Base-by-base conservation (phyloP, 2,329 filamentous ascomycete species). In the Colletotrichum sp. region DNA sequence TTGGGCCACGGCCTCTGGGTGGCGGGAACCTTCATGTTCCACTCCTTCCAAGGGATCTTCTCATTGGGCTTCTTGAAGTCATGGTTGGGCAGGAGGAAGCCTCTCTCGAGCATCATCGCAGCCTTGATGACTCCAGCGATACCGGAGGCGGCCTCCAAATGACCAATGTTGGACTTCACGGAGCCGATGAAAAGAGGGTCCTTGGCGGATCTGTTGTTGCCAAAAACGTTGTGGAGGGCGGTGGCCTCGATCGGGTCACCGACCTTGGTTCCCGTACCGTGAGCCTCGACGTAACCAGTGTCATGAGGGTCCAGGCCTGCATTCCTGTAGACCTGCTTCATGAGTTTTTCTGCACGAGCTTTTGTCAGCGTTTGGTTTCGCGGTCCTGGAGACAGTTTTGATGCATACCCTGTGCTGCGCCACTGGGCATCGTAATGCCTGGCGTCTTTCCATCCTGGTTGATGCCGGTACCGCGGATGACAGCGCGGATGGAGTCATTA, bases 401-500 rank as follows among this genome's bases (percentile, higher is more conserved):
- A n/a, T n/a, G 14, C 66, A 24, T 76, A 75, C 74, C 77, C 81
- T 92, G 90, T 1, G 89, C 88, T 2, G 83, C 82, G 0, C 83
- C 85, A 66, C 84, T 91, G 0, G 92, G 92, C 81, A 90, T 88
- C 0, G 91, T 91, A 66, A 93, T 88, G 4, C 90, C 90, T 4
- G 88, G 87, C 0, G 86, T 90, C 71, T 83, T 87, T 18, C 92
- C 92, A 78, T 93, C 91, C 76, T 89, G 87, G 78, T 91, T 92
- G 63, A 88, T 83, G 4, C 86, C 89, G 6, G 86, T 89, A 18
- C 85, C 87, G 32, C 84, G 84, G 67, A 92, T 89, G 39, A 91
- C 83, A 14, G 88, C 88, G 48, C 87, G 84, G 74, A 91, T 89
- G 3, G 86, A 85, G 79, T 93, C 91, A 28, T 89, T 89, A 76